Evolutionary conservation across 164 flowering plant genomes (phyloP).

Genomic region (Nelumbo lutea): DNA sequence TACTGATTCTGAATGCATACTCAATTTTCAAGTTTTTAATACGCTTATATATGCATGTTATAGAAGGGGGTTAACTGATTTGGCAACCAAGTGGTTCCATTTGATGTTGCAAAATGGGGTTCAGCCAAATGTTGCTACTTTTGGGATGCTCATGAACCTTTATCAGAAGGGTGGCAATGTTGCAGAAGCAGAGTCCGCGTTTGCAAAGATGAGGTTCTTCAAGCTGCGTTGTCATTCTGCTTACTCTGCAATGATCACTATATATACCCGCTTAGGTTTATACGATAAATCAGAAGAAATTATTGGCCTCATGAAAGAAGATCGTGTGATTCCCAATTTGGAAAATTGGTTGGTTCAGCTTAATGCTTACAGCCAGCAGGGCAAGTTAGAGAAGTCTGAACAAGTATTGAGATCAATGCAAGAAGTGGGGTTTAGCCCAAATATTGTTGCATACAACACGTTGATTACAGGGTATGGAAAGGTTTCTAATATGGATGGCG

Average conservation of each 20-base stretch:
- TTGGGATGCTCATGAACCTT: conserved; percentile 90
- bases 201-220: conserved; percentile 56
- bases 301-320: conserved; percentile 51
- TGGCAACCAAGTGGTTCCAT: conserved; percentile 65
- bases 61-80: conserved; percentile 42
- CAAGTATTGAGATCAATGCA: conserved; percentile 43
- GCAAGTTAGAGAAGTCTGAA: conserved; percentile 71
- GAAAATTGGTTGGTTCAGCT: conserved; percentile 90
- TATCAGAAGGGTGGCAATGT: conserved; percentile 65
- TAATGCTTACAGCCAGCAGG: conserved; percentile 88
- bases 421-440: conserved; percentile 53
- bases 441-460: conserved; percentile 78
- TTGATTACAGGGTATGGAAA: conserved; percentile 89
- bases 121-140: conserved; percentile 69
- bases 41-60: conserved; percentile 67
- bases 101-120: conserved; percentile 66
- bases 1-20: conserved; percentile 29
- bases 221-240: conserved; percentile 54
- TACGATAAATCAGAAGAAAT: conserved; percentile 67
- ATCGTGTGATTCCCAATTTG: conserved; percentile 44
- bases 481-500: conserved; percentile 56
- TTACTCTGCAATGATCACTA: conserved; percentile 87
- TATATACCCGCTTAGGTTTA: conserved; percentile 67
- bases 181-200: conserved; percentile 72
- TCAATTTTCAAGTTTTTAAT: conserved; percentile 61